Conservation (phyloP, 441 rosid species). For the Euphorbia corollata region DNA sequence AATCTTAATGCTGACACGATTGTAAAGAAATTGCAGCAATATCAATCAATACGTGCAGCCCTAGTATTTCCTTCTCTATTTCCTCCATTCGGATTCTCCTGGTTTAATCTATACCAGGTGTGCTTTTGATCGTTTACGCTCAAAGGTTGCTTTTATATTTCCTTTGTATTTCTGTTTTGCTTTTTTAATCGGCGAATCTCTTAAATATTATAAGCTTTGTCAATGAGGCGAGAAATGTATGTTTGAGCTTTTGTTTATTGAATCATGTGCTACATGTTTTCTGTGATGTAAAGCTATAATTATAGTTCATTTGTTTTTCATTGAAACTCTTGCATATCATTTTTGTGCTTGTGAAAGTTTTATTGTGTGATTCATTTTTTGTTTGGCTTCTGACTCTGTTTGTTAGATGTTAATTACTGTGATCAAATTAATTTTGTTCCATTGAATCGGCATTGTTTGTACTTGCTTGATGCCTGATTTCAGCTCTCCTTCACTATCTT, state of each 20-base stretch:
- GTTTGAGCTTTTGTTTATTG: background rate
- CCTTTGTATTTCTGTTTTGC: background rate
- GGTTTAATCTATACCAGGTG: constrained; percentile 12
- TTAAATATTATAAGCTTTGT: no score
- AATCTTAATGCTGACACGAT: background rate
- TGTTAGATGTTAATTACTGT: background rate
- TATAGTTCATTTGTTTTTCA: background rate
- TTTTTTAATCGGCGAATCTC: no score
- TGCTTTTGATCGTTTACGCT: constrained; percentile 1
- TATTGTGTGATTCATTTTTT: background rate
- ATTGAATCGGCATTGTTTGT: background rate
- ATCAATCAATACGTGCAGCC: background rate
- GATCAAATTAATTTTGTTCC: background rate
- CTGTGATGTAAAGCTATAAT: constrained; percentile 1
- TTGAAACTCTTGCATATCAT: background rate
- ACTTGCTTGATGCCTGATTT: background rate
- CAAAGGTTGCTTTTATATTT: background rate
- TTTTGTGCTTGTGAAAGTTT: background rate
- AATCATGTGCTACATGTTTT: background rate
- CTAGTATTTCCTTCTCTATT: constrained; percentile 4
- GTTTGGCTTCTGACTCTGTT: background rate
- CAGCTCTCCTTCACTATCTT: background rate
- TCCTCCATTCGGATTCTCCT: constrained; percentile 5
- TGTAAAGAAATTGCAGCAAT: background rate
- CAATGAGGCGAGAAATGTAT: background rate